These are phyloP conservation scores for Berkeleyomyces rouxiae DNA, from an alignment of 2,329 filamentous ascomycete genomes.

Conservation along the genomic window DNA sequence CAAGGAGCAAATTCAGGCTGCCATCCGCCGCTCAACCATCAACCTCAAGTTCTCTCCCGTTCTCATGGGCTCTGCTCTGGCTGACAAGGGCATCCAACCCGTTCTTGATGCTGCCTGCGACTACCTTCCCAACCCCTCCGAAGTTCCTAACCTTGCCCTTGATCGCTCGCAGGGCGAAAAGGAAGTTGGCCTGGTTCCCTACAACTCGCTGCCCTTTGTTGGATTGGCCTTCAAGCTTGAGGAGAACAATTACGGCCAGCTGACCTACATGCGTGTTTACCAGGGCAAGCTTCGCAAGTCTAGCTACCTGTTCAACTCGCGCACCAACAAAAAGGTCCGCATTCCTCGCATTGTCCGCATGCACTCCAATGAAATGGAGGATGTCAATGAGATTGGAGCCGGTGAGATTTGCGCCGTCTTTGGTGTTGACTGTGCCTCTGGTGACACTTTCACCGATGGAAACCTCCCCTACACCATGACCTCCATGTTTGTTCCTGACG, in stretches of 20 bases:
- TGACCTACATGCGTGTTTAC: slow-evolving; percentile 97
- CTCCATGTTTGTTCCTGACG: slow-evolving; percentile 95
- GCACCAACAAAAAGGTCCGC: slow-evolving; percentile 89
- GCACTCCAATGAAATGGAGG: slow-evolving; percentile 99
- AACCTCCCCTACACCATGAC: slow-evolving; percentile 86
- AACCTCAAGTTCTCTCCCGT: slow-evolving; percentile 81
- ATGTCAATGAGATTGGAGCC: slow-evolving; percentile 78
- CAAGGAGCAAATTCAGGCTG: slow-evolving; percentile 70
- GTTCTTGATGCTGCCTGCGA: slow-evolving; percentile 96
- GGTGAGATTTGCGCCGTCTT: slow-evolving; percentile 98
- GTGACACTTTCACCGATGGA: slow-evolving; percentile 95
- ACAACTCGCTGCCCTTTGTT: slow-evolving; percentile 86
- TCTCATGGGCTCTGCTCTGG: slow-evolving; percentile 88
- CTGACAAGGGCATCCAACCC: slow-evolving; percentile 86
- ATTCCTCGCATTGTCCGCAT: slow-evolving; percentile 95
- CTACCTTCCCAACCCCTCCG: slow-evolving; percentile 79
- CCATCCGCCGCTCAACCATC: slow-evolving; percentile 84
- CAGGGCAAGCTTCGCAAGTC: slow-evolving; percentile 83
- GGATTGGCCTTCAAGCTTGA: slow-evolving; percentile 97
- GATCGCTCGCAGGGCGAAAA: slow-evolving; percentile 67
- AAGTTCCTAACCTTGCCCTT: slow-evolving; percentile 78
- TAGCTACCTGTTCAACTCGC: slow-evolving; percentile 79
- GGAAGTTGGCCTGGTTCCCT: slow-evolving; percentile 73
- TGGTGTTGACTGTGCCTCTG: slow-evolving; percentile 91
- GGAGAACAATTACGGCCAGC: slow-evolving; percentile 94